Conservation (phyloP, 2,329 filamentous ascomycete species). For the Dactylellina leptospora region DNA sequence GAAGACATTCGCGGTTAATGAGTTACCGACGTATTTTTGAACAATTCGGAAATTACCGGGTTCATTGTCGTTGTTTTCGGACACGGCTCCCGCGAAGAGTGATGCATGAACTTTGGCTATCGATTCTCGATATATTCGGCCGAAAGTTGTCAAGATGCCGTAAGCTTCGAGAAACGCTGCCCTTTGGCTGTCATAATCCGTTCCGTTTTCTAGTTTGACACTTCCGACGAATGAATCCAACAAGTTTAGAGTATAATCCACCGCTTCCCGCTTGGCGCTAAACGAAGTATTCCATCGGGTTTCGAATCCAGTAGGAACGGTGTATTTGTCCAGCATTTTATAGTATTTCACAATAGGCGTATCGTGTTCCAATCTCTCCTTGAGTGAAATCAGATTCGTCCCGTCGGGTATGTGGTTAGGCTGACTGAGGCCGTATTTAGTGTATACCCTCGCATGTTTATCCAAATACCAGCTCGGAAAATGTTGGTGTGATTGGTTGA, state of each 20-base stretch:
- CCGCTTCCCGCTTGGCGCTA: neutral
- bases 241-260: slow-evolving; percentile 5
- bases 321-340: neutral
- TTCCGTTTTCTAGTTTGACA: slow-evolving; percentile 1
- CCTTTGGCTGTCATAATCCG: neutral
- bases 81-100: neutral
- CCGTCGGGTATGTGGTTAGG: neutral
- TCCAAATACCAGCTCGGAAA: slow-evolving; percentile 46
- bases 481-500: neutral
- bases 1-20: slow-evolving; percentile 10
- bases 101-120: slow-evolving; percentile 15
- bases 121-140: neutral
- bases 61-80: neutral
- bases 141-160: neutral
- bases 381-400: neutral
- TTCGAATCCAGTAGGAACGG: slow-evolving; percentile 1
- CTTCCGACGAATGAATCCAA: slow-evolving; percentile 6
- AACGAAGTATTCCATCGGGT: neutral
- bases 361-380: slow-evolving; percentile 1
- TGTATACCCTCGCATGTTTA: neutral
- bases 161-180: slow-evolving; percentile 6
- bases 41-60: slow-evolving; percentile 18
- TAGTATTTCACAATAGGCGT: slow-evolving; percentile 18
- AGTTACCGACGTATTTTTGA: neutral
- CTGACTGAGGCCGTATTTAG: slow-evolving; percentile 6